phyloP scores from a whole-genome alignment of 176 grass and related monocot genomes.

The Triticum monococcum region DNA sequence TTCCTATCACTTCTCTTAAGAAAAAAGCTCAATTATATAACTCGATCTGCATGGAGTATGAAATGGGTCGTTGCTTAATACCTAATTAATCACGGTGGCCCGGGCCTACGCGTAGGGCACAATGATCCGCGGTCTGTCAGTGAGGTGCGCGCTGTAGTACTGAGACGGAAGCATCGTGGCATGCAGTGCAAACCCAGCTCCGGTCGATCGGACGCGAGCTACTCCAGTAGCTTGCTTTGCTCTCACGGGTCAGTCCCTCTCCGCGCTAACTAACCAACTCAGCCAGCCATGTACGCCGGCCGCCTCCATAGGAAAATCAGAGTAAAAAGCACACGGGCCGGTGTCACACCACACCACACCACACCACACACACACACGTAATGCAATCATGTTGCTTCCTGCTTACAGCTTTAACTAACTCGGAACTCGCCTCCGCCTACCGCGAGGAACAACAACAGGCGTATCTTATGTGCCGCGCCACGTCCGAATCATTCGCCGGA shows the following conservation, averaged over 20 bases:
- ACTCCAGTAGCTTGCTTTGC: constrained; percentile 30
- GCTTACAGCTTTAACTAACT: constrained; percentile 62
- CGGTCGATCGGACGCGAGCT: neutral
- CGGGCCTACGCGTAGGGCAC: neutral
- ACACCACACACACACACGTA: neutral
- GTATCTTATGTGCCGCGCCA: constrained; percentile 18
- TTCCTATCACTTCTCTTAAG: neutral
- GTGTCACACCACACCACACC: neutral
- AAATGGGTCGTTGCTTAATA: constrained; percentile 25
- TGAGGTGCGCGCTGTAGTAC: neutral
- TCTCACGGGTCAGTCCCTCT: constrained; percentile 50
- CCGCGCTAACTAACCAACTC: constrained; percentile 43
- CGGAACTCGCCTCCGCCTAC: constrained; percentile 8
- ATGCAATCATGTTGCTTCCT: constrained; percentile 53
- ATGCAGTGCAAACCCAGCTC: neutral
- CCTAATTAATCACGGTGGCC: constrained; percentile 21
- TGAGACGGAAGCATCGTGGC: constrained; percentile 26
- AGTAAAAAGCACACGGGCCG: constrained; percentile 13
- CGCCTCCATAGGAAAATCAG: constrained; percentile 21
- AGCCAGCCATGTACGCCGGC: neutral
- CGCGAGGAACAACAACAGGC: neutral
- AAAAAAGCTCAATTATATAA: neutral
- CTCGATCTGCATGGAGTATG: neutral
- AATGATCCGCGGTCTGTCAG: neutral
- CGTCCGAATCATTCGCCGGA: constrained; percentile 22